phyloP scores from a whole-genome alignment of 2,329 filamentous ascomycete species.

The Coleophoma crateriformis region DNA sequence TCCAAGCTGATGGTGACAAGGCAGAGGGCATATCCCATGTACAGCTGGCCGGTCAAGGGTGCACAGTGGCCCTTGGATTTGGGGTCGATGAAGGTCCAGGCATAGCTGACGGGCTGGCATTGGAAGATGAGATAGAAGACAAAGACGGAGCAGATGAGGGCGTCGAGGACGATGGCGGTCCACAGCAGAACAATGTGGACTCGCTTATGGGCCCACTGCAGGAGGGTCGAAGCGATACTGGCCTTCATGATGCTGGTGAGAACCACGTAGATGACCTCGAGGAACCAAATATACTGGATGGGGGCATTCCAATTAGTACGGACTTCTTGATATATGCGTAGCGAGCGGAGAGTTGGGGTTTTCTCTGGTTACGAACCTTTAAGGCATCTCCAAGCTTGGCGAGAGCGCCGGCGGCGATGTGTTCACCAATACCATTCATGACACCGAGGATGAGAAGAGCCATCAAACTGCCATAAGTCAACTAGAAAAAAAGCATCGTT shows the following conservation, averaged over 20 bases:
- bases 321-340: neutral
- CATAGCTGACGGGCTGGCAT: slow-evolving; percentile 11
- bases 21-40: slow-evolving; percentile 14
- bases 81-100: slow-evolving; percentile 11
- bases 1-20: slow-evolving; percentile 12
- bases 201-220: slow-evolving; percentile 10
- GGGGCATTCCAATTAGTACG: neutral
- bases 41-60: slow-evolving; percentile 5
- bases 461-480: slow-evolving; percentile 5
- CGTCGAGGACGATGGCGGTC: slow-evolving; percentile 11
- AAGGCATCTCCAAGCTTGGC: neutral
- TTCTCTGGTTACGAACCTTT: neutral
- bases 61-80: slow-evolving; percentile 9
- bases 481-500: slow-evolving; percentile 1
- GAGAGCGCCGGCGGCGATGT: slow-evolving; percentile 4
- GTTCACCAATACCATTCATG: slow-evolving; percentile 10
- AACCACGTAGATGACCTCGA: slow-evolving; percentile 16
- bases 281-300: slow-evolving; percentile 12
- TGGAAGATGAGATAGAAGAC: slow-evolving; percentile 10
- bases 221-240: slow-evolving; percentile 10
- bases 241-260: slow-evolving; percentile 16
- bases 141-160: slow-evolving; percentile 8
- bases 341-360: neutral
- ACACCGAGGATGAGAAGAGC: slow-evolving; percentile 11
- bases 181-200: slow-evolving; percentile 7